phyloP scores from a whole-genome alignment of 805 yeast genomes.

The Yarrowia keelungensis region DNA sequence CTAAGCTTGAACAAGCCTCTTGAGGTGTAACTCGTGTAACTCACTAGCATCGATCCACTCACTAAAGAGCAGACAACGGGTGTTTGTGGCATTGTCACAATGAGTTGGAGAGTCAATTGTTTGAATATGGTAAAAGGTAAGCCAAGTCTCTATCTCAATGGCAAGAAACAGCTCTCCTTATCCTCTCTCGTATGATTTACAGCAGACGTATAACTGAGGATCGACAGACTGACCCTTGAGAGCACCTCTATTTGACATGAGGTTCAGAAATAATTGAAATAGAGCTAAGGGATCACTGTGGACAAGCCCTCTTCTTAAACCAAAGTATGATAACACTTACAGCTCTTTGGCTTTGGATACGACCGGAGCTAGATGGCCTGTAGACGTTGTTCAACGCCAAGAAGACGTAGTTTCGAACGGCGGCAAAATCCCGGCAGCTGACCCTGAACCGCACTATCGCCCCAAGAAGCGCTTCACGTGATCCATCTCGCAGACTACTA shows the following conservation, averaged over 20 bases:
- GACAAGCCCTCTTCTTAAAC: neutral
- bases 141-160: too few relatives aligned
- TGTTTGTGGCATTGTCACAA: too few relatives aligned
- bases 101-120: too few relatives aligned
- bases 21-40: slow-evolving; percentile 4
- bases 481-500: neutral
- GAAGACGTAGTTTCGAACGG: neutral
- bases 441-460: neutral
- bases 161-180: too few relatives aligned
- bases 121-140: too few relatives aligned
- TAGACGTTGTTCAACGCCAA: neutral
- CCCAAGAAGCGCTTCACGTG: neutral
- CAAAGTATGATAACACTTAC: slow-evolving; percentile 3
- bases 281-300: neutral
- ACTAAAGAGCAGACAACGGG: too few relatives aligned
- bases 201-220: neutral
- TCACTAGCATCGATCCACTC: neutral
- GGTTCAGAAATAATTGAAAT: neutral
- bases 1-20: neutral
- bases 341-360: neutral
- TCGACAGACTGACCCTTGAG: neutral
- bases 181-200: too few relatives aligned
- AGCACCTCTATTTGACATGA: neutral
- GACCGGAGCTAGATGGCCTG: neutral
- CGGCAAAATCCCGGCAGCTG: neutral